phyloP scores from a whole-genome alignment of 176 grass and related monocot genomes.

The maize (Zea mays) region DNA sequence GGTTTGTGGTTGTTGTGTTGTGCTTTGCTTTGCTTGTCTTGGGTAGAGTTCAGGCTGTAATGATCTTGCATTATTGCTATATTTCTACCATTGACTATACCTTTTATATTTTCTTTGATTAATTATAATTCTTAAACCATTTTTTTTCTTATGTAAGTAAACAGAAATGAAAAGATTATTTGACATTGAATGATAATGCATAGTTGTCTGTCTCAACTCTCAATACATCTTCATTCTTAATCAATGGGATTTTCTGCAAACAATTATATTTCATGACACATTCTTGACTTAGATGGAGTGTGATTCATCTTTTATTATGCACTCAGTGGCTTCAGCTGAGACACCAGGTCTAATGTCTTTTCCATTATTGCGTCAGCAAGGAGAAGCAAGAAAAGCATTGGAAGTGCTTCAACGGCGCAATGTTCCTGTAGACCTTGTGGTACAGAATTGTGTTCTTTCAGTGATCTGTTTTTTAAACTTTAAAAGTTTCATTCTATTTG shows the following conservation, averaged over 20 bases:
- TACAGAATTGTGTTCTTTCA: conserved; percentile 40
- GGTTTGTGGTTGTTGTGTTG: not conserved
- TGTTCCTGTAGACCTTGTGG: conserved; percentile 89
- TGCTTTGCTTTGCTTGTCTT: not conserved
- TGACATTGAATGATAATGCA: not conserved
- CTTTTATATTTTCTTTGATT: conserved; percentile 9
- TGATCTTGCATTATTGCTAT: conserved; percentile 12
- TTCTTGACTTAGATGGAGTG: not conserved
- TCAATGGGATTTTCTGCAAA: conserved; percentile 19
- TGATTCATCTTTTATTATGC: conserved; percentile 9
- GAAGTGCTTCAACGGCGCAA: conserved; percentile 88
- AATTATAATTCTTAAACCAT: conserved; percentile 24
- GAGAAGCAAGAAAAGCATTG: conserved; percentile 94
- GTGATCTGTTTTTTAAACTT: not conserved
- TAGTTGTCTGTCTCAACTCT: not conserved
- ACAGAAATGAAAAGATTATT: conserved; percentile 14
- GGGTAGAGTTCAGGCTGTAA: not conserved
- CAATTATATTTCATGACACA: conserved; percentile 16
- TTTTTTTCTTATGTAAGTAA: not conserved
- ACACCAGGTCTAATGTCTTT: not conserved
- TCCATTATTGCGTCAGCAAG: conserved; percentile 72
- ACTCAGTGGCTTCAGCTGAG: conserved; percentile 19
- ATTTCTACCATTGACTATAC: conserved; percentile 2
- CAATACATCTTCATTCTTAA: not conserved
- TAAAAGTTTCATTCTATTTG: not conserved